Base-by-base conservation (phyloP, 2,329 filamentous ascomycete genomes). In the Lecanicillium sp. region DNA sequence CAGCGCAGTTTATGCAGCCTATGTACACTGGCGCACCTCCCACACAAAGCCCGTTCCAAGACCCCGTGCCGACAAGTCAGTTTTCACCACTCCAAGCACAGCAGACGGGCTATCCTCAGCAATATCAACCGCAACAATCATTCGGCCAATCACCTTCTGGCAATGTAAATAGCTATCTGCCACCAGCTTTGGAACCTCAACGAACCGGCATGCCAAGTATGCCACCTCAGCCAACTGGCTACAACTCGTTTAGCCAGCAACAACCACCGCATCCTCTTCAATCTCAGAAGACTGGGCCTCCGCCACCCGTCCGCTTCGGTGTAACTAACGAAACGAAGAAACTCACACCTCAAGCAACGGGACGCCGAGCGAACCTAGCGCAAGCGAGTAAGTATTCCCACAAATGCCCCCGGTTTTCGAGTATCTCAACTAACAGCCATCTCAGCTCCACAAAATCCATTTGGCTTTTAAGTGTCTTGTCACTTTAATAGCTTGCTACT, bases 271-370 rank as follows among this genome's bases (percentile, higher is more conserved):
- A 70, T 14, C 57, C 63, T 38, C 50, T 70, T 46, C 56, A 65
- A 48, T 63, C 67, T 33, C 62, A 72, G 45, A 63, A 68, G 48
- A 77, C 67, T 28, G 71, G 68, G 1, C 92, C 92, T 6, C 71
- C 90, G 15, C 92, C 92, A 33, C 79, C 87, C 17, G 82, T 98
- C 14, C 78, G 87, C 43, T 98, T 98, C 58, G 92, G 92, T 29
- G 80, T 94, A 27, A 72, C 76, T 41, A 67, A 71, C 19, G 77
- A 80, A 35, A 67, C 78, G 20, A 87, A 88, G 63, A 92, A 85
- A 60, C 65, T 96, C 51, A 72, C 76, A 44, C 80, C 89, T 20
- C 92, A 96, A 65, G 75, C 87, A 19, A 98, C 92, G 6, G 92
- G 92, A 47, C 72, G 84, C 52, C 80, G 85, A 67, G 92, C 92